phyloP scores from a whole-genome alignment of 1,139 yeast species.

The Geotrichum australiense region DNA sequence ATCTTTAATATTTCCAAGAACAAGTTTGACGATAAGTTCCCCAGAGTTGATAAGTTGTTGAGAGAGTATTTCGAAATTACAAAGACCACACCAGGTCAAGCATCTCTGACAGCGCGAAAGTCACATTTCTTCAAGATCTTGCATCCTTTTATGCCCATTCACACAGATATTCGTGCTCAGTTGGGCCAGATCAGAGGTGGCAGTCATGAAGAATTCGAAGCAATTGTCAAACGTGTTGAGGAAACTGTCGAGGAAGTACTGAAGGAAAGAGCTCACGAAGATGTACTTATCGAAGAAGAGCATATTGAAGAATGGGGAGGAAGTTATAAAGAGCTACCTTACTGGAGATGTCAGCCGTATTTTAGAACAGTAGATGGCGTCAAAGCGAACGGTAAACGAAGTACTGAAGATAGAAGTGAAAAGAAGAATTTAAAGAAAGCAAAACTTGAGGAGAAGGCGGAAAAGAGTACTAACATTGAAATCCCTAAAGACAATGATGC shows the following conservation, averaged over 20 bases:
- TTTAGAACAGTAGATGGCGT: conserved; percentile 79
- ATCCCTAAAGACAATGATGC: no score
- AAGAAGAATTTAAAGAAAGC: conserved; percentile 1
- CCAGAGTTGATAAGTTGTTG: conserved; percentile 74
- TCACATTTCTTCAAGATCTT: conserved; percentile 86
- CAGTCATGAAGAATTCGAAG: conserved; percentile 54
- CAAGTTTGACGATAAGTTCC: conserved; percentile 61
- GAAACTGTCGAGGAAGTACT: conserved; percentile 52
- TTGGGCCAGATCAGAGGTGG: conserved; percentile 52
- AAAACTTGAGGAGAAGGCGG: conserved; percentile 5
- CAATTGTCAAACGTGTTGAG: conserved; percentile 63
- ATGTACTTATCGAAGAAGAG: conserved; percentile 49
- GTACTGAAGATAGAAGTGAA: conserved; percentile 13
- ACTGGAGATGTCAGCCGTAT: conserved; percentile 96
- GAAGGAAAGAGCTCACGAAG: conserved; percentile 42
- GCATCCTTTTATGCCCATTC: conserved; percentile 66
- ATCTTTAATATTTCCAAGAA: conserved; percentile 43
- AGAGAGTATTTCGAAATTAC: conserved; percentile 88
- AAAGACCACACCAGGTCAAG: conserved; percentile 55
- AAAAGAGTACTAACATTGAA: no score
- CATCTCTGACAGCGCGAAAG: conserved; percentile 79
- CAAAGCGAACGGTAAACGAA: conserved; percentile 25
- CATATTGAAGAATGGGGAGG: conserved; percentile 67
- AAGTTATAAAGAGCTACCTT: conserved; percentile 73
- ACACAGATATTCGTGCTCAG: conserved; percentile 68